Percentiles rank a stretch among this genome's conserved stretches.
Evolutionary conservation across 495 filamentous ascomycete genomes (phyloP).

Genomic region (Aspergillus sparsus): DNA sequence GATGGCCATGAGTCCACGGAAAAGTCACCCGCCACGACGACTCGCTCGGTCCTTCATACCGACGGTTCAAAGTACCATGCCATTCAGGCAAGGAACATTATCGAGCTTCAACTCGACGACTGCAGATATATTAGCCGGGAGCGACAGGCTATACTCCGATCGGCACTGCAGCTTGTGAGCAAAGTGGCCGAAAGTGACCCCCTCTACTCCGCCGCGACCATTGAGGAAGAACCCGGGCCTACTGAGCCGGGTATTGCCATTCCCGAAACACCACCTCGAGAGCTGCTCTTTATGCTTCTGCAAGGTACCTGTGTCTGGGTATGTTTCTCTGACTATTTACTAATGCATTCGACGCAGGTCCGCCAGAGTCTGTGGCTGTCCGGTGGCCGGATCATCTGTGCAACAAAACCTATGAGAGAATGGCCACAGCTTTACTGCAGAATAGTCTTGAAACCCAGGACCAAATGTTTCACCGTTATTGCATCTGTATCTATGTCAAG

Average conservation of each 20-base stretch:
- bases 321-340: neutral
- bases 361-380: constrained; percentile 6
- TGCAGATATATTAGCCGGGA: constrained; percentile 25
- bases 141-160: constrained; percentile 26
- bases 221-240: constrained; percentile 3
- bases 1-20: constrained; percentile 1
- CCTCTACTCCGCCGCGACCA: constrained; percentile 6
- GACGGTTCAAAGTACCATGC: constrained; percentile 31
- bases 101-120: constrained; percentile 29
- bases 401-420: constrained; percentile 25
- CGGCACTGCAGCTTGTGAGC: constrained; percentile 30
- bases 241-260: constrained; percentile 9
- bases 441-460: constrained; percentile 5
- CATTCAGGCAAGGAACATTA: constrained; percentile 28
- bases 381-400: constrained; percentile 38
- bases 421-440: constrained; percentile 23
- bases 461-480: constrained; percentile 32
- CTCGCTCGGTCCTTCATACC: constrained; percentile 3
- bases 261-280: constrained; percentile 23
- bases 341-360: constrained; percentile 23
- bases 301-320: constrained; percentile 19
- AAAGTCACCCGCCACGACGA: constrained; percentile 1
- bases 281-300: constrained; percentile 35
- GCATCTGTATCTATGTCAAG: constrained; percentile 33
- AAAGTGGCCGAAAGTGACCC: constrained; percentile 19